Base-by-base conservation (phyloP, 2,329 filamentous ascomycete genomes). In the Fusarium sp. region DNA sequence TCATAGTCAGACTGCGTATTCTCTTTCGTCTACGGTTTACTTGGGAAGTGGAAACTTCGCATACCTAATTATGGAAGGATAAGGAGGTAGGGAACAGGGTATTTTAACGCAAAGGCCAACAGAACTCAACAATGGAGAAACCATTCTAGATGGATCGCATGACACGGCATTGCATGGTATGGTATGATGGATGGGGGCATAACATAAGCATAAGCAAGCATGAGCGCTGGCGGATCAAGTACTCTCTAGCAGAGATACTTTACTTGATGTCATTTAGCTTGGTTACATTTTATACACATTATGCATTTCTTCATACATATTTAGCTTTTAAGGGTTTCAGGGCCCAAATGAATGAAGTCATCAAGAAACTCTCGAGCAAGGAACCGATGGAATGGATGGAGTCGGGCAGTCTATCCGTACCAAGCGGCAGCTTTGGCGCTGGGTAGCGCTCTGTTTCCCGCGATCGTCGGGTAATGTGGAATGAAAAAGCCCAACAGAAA, bases 401-500 rank as follows among this genome's bases (percentile, higher is more conserved):
- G 20, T 28, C 16, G 20, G 20, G 26, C 18, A 45, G n/a, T 36
- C 26, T 30, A 30, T 9, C 30, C 7, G 41, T 26, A 30, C 18
- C 16, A 23, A 26, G 41, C 41, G 28, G 26, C 41, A 45, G 26
- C 41, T 45, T 20, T 18, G 26, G 42, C 42, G 11, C 42, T 45
- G 42, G n/a, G 16, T 30, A 45, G n/a, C 42, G 38, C 26, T 28
- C 31, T 36, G 44, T 50, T 38, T 34, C 50, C 16, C 10, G 13
- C 38, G 44, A 66, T 62, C 34, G 38, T 55, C 60, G 50, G 65
- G 38, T 51, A 65, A 59, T 62, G 51, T 67, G 57, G 55, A 62
- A 60, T 58, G 61, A 53, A 38, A 53, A 38, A 20, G 49, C 64
- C 49, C 64, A 67, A 67, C 65, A 67, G 51, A 53, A 63, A 46